These are phyloP conservation scores for Russula brevipes DNA, from an alignment of 768 basidiomycete species.

Conservation along the genomic window DNA sequence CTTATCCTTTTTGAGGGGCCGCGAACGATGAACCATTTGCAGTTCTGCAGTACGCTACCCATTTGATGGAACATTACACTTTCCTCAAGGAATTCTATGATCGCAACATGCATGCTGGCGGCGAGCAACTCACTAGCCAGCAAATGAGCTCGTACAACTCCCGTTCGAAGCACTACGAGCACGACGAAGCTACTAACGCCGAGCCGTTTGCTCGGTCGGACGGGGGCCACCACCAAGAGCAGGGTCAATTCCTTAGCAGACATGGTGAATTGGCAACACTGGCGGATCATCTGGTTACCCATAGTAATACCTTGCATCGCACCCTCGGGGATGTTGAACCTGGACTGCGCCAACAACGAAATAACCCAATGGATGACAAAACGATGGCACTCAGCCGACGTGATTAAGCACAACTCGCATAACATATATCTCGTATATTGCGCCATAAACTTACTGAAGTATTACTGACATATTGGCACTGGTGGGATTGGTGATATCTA, in stretches of 20 bases:
- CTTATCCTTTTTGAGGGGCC: neutral
- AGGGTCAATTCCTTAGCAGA: neutral
- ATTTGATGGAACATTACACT: neutral
- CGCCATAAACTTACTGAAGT: neutral
- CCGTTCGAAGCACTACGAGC: neutral
- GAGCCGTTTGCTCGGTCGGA: neutral
- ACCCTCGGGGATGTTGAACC: neutral
- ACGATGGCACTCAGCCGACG: neutral
- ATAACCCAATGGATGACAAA: neutral
- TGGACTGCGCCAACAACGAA: neutral
- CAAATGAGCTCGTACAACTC: too few species aligned
- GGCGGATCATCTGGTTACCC: neutral
- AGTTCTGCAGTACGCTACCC: constrained; percentile 1
- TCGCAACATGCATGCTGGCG: neutral
- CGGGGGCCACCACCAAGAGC: neutral
- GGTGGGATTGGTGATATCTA: neutral
- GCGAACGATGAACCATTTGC: neutral
- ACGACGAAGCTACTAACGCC: neutral
- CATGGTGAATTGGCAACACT: neutral
- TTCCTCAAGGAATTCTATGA: neutral
- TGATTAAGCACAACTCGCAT: neutral
- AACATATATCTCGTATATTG: neutral
- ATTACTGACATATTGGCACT: neutral
- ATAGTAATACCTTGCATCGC: neutral
- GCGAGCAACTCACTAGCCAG: too few species aligned